A percentile compares a stretch with the other conserved stretches of the same genome.
phyloP scores from a whole-genome alignment of 2,329 filamentous ascomycete genomes.

The Xylaria sp. region DNA sequence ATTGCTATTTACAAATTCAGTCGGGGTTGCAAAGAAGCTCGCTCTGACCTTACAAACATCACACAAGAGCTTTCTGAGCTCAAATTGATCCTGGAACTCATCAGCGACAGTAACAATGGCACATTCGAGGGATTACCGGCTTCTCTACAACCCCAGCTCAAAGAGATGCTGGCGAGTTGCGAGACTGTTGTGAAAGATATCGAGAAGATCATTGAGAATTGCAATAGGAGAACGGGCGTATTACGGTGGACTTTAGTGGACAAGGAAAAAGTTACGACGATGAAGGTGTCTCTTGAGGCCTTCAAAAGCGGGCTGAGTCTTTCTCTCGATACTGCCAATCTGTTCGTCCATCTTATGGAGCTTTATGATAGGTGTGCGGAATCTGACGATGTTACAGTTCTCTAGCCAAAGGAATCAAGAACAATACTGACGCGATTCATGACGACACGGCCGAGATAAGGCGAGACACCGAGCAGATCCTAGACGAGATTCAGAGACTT shows the following conservation, averaged over 20 bases:
- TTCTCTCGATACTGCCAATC: conserved; percentile 13
- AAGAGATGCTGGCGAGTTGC: conserved; percentile 13
- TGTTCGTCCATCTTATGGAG: not conserved
- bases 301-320: conserved; percentile 14
- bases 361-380: not conserved
- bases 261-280: conserved; percentile 16
- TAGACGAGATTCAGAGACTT: conserved; percentile 3
- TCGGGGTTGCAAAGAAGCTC: conserved; percentile 17
- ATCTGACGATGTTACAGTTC: not conserved
- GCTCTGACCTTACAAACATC: not conserved
- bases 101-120: conserved; percentile 5
- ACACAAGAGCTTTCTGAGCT: conserved; percentile 6
- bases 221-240: conserved; percentile 1
- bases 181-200: conserved; percentile 6
- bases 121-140: not conserved
- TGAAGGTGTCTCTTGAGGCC: conserved; percentile 14
- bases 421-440: conserved; percentile 3
- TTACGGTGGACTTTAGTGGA: conserved; percentile 9
- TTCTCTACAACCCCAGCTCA: conserved; percentile 1
- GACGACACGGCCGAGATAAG: not conserved
- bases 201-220: conserved; percentile 1
- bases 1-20: conserved; percentile 12
- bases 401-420: conserved; percentile 3
- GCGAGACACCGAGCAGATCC: conserved; percentile 4
- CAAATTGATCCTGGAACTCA: conserved; percentile 16